Conservation (phyloP, 306 rosid genomes). For the Ochetophila trinervis region DNA sequence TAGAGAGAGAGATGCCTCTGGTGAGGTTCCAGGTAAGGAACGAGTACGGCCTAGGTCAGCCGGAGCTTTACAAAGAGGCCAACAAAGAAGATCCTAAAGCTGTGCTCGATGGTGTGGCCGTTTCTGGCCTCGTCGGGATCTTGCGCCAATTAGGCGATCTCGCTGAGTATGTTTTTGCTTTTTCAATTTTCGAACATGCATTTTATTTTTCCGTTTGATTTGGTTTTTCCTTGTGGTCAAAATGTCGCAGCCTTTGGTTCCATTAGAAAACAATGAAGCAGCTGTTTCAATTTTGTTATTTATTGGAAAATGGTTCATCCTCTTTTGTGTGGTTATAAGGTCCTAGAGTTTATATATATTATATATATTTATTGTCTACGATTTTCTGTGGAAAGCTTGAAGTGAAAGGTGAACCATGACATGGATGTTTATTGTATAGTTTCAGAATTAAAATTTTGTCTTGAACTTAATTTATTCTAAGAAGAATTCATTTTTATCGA, state of each 20-base stretch:
- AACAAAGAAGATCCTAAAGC: slow-evolving; percentile 89
- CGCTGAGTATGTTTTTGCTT: slow-evolving; percentile 66
- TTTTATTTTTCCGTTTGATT: not conserved
- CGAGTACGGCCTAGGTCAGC: slow-evolving; percentile 64
- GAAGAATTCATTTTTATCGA: no score
- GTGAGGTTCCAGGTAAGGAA: slow-evolving; percentile 72
- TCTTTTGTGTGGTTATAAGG: not conserved
- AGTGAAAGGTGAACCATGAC: not conserved
- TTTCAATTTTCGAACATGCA: not conserved
- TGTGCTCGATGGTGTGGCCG: slow-evolving; percentile 79
- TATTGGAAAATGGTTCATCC: not conserved
- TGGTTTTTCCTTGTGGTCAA: slow-evolving; percentile 5
- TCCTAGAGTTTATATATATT: not conserved
- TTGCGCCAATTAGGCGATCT: slow-evolving; percentile 97
- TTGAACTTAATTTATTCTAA: not conserved
- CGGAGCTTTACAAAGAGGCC: slow-evolving; percentile 60
- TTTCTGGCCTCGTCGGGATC: slow-evolving; percentile 98
- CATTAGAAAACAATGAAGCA: not conserved
- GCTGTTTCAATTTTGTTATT: not conserved
- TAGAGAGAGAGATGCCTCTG: slow-evolving; percentile 60
- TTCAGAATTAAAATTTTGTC: not conserved
- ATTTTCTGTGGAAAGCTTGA: not conserved
- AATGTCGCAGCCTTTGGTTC: not conserved
- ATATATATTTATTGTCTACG: no score
- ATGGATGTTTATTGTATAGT: not conserved